Evolutionary conservation across 345 rosid species (phyloP).

Genomic region (Aurinia saxatilis): DNA sequence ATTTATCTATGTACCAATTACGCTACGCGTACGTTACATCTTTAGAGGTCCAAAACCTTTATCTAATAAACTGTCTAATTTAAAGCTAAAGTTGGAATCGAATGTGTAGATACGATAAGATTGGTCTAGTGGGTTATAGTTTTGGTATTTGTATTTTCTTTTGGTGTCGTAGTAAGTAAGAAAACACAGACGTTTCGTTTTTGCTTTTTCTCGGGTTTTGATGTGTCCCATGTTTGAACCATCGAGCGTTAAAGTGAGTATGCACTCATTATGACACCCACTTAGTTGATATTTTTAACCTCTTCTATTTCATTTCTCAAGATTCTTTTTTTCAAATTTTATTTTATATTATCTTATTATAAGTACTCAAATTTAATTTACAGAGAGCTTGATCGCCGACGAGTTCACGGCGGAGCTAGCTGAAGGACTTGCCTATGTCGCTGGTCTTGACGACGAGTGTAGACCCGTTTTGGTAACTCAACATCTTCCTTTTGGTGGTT

Average conservation of each 20-base stretch:
- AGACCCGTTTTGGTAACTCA: constrained; percentile 84
- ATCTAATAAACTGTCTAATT: neutral
- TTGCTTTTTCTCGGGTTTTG: constrained; percentile 26
- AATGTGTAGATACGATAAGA: neutral
- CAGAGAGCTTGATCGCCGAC: constrained; percentile 87
- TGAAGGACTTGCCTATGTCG: constrained; percentile 83
- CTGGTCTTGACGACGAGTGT: constrained; percentile 88
- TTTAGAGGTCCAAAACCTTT: neutral
- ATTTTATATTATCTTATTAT: neutral
- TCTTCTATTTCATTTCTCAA: constrained; percentile 16
- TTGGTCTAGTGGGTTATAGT: constrained; percentile 1
- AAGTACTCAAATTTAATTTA: neutral
- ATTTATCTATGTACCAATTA: neutral
- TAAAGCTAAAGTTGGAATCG: constrained; percentile 15
- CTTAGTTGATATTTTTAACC: constrained; percentile 4
- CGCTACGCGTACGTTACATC: neutral
- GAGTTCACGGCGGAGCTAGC: constrained; percentile 92
- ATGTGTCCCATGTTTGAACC: constrained; percentile 33
- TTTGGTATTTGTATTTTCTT: neutral
- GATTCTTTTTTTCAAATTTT: constrained; percentile 1
- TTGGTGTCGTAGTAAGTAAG: neutral
- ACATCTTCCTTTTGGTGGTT: neutral
- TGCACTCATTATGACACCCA: constrained; percentile 34
- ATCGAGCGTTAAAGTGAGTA: constrained; percentile 36
- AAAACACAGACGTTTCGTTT: constrained; percentile 16